A percentile compares a stretch with the other conserved stretches of the same genome.
Evolutionary conservation across 768 basidiomycete species (phyloP).

Genomic region (Naganishia randhawae): DNA sequence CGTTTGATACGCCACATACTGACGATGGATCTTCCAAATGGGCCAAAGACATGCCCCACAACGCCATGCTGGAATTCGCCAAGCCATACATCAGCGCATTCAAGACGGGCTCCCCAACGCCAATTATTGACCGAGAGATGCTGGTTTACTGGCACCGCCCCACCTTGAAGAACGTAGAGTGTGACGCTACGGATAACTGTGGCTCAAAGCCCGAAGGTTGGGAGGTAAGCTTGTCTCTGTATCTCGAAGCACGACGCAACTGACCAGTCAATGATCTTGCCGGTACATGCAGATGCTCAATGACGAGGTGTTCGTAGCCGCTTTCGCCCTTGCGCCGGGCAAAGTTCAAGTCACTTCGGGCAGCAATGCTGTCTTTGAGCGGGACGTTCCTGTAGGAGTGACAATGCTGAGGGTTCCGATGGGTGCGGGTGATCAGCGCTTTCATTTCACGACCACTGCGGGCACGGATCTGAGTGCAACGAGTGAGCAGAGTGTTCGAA

Average conservation of each 20-base stretch:
- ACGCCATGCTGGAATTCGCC: slow-evolving; percentile 45
- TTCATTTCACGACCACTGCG: slow-evolving; percentile 35
- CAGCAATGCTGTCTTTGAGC: slow-evolving; percentile 32
- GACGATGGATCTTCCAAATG: slow-evolving; percentile 48
- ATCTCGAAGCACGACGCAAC: background rate
- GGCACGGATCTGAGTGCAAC: background rate
- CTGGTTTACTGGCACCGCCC: slow-evolving; percentile 49
- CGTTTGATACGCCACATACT: slow-evolving; percentile 42
- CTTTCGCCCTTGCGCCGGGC: slow-evolving; percentile 41
- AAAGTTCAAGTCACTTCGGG: slow-evolving; percentile 46
- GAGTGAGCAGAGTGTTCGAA: background rate
- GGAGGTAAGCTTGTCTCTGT: slow-evolving; percentile 33
- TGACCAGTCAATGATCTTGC: background rate
- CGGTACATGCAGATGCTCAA: slow-evolving; percentile 30
- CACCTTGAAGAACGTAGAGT: slow-evolving; percentile 41
- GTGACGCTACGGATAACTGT: slow-evolving; percentile 48
- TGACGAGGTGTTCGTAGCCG: slow-evolving; percentile 47
- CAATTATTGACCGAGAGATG: slow-evolving; percentile 43
- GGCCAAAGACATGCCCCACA: slow-evolving; percentile 46
- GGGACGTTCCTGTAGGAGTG: slow-evolving; percentile 40
- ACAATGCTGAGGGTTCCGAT: slow-evolving; percentile 43
- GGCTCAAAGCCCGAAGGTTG: slow-evolving; percentile 44
- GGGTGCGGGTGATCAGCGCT: slow-evolving; percentile 43
- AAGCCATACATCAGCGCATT: slow-evolving; percentile 49
- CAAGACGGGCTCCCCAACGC: slow-evolving; percentile 38